Conservation (phyloP, 768 basidiomycete species). For the Amanita brunnescens region DNA sequence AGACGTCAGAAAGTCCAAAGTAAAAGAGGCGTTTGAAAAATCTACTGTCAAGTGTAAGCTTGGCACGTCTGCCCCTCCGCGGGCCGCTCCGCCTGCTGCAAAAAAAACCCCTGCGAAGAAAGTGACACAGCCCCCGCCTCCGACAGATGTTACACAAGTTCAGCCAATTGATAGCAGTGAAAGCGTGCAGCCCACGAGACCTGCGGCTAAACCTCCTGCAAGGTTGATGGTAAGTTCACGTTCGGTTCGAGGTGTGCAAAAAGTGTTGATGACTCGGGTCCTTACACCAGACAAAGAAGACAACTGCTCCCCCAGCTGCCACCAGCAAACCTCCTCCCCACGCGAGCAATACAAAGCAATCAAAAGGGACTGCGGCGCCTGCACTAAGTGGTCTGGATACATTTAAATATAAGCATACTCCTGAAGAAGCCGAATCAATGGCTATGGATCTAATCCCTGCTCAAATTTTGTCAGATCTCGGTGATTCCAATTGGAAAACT, state of each 20-base stretch:
- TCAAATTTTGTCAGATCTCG: slow-evolving; percentile 60
- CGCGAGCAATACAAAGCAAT: slow-evolving; percentile 13
- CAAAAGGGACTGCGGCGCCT: slow-evolving; percentile 39
- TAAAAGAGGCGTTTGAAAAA: slow-evolving; percentile 89
- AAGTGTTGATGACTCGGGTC: slow-evolving; percentile 16
- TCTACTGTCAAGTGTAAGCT: slow-evolving; percentile 86
- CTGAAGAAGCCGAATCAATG: slow-evolving; percentile 85
- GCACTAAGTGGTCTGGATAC: slow-evolving; percentile 58
- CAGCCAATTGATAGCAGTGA: slow-evolving; percentile 36
- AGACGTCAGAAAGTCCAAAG: slow-evolving; percentile 83
- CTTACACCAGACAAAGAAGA: slow-evolving; percentile 38
- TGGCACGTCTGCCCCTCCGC: slow-evolving; percentile 45
- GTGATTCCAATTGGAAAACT: slow-evolving; percentile 91
- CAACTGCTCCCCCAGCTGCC: slow-evolving; percentile 25
- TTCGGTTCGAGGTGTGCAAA: not conserved
- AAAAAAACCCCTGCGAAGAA: slow-evolving; percentile 22
- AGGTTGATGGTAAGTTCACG: slow-evolving; percentile 30
- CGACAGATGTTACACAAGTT: slow-evolving; percentile 19
- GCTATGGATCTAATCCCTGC: slow-evolving; percentile 67
- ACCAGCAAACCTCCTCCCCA: slow-evolving; percentile 38
- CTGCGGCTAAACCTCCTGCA: slow-evolving; percentile 42
- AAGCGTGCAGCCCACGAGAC: slow-evolving; percentile 33
- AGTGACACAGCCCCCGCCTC: slow-evolving; percentile 10
- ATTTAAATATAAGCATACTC: slow-evolving; percentile 85
- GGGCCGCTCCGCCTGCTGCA: slow-evolving; percentile 30